Percentiles rank a stretch among this genome's conserved stretches.
These are phyloP conservation scores for Penicillium pulvis DNA, from an alignment of 495 filamentous ascomycete species.

Conservation along the genomic window DNA sequence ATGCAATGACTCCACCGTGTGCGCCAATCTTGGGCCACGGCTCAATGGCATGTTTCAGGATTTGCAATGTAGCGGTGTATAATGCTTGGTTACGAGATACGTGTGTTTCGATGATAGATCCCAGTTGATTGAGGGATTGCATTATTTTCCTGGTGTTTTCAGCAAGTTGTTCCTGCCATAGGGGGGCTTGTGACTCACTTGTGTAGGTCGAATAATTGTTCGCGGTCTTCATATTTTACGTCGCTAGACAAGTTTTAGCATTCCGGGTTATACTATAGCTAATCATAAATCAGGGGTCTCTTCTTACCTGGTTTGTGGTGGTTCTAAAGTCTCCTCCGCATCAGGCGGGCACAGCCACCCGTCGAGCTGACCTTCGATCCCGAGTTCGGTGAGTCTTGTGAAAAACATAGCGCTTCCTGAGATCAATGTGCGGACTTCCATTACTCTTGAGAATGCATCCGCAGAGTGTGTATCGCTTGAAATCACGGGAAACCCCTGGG, in stretches of 20 bases:
- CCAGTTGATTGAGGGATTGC: slow-evolving; percentile 27
- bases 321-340: slow-evolving; percentile 23
- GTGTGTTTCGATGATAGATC: slow-evolving; percentile 20
- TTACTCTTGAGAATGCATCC: slow-evolving; percentile 34
- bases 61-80: slow-evolving; percentile 33
- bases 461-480: slow-evolving; percentile 28
- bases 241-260: slow-evolving; percentile 10
- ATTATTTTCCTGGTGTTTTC: slow-evolving; percentile 20
- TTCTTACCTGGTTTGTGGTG: slow-evolving; percentile 18
- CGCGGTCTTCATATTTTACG: slow-evolving; percentile 2
- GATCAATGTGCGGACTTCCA: slow-evolving; percentile 39
- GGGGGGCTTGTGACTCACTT: slow-evolving; percentile 16
- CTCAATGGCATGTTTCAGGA: slow-evolving; percentile 31
- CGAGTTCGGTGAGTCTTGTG: slow-evolving; percentile 25
- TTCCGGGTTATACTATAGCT: slow-evolving; percentile 4
- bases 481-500: slow-evolving; percentile 38
- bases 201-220: slow-evolving; percentile 23
- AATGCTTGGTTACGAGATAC: slow-evolving; percentile 16
- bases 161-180: neutral
- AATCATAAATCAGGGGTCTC: neutral
- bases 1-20: slow-evolving; percentile 40
- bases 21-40: slow-evolving; percentile 37
- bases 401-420: slow-evolving; percentile 41
- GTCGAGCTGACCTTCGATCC: slow-evolving; percentile 26
- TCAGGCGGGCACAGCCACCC: slow-evolving; percentile 28